A percentile compares a stretch with the other conserved stretches of the same genome.
phyloP scores from a whole-genome alignment of 2,329 filamentous ascomycete species.

The Sporothrix inflata region DNA sequence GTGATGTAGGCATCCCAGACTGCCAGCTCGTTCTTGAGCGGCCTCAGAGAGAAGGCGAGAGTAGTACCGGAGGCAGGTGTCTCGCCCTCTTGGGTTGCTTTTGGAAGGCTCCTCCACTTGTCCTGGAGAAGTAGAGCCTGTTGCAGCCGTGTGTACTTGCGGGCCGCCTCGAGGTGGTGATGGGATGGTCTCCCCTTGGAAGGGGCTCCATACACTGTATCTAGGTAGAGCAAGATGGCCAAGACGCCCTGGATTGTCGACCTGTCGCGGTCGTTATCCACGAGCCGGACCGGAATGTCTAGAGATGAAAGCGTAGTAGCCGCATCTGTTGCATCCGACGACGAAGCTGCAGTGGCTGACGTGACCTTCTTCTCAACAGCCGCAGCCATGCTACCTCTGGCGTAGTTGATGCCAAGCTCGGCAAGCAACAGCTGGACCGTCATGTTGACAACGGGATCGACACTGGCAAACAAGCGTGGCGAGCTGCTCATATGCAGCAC shows the following conservation, averaged over 20 bases:
- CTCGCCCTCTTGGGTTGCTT: neutral
- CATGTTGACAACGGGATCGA: constrained; percentile 53
- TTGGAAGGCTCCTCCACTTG: constrained; percentile 40
- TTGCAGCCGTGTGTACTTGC: constrained; percentile 49
- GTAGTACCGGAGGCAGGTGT: neutral
- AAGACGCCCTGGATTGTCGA: constrained; percentile 54
- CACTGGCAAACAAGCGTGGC: constrained; percentile 55
- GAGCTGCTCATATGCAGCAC: constrained; percentile 68
- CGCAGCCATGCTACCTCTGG: constrained; percentile 48
- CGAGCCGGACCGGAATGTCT: constrained; percentile 49
- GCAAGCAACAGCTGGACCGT: constrained; percentile 56
- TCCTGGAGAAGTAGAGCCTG: constrained; percentile 45
- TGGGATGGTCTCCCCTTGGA: constrained; percentile 36
- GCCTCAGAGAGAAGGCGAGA: constrained; percentile 28
- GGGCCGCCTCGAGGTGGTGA: constrained; percentile 40
- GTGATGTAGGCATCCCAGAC: constrained; percentile 47
- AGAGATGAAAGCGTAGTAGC: constrained; percentile 28
- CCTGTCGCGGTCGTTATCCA: constrained; percentile 56
- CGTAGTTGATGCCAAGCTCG: constrained; percentile 52
- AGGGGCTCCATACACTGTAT: constrained; percentile 53
- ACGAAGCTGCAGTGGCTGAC: neutral
- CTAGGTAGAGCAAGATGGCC: constrained; percentile 63
- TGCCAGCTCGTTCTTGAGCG: constrained; percentile 42
- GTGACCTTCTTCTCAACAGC: constrained; percentile 38
- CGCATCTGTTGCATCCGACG: constrained; percentile 29